phyloP scores from a whole-genome alignment of 2,329 filamentous ascomycete species.

The Colletotrichum agaves region DNA sequence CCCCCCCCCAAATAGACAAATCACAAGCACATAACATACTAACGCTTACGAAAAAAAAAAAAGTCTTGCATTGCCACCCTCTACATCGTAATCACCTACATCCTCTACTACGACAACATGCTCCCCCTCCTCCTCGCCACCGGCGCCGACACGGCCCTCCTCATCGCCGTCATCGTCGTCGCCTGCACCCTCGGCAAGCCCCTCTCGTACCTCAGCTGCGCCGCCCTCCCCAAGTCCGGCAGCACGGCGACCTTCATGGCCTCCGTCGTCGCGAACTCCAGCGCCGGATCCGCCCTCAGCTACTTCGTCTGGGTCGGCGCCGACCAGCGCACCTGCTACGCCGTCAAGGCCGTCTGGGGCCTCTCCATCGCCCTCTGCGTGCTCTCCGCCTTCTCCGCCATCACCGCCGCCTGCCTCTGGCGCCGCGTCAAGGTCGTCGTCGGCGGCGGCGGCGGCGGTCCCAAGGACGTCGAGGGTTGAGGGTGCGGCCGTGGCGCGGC shows the following conservation, averaged over 20 bases:
- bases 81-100: conserved; percentile 82
- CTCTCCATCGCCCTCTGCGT: conserved; percentile 82
- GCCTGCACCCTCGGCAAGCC: conserved; percentile 83
- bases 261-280: conserved; percentile 55
- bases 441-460: conserved; percentile 39
- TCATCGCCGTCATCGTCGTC: conserved; percentile 82
- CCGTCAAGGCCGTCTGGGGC: conserved; percentile 91
- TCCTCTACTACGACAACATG: conserved; percentile 81
- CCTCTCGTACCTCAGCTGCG: conserved; percentile 81
- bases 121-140: conserved; percentile 79
- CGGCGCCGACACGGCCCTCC: conserved; percentile 73
- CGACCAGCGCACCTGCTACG: conserved; percentile 75
- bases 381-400: conserved; percentile 72
- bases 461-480: conserved; percentile 63
- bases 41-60: no score
- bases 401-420: conserved; percentile 71
- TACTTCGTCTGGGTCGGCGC: conserved; percentile 62
- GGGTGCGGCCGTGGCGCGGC: conserved; percentile 57
- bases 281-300: conserved; percentile 47
- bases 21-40: no score
- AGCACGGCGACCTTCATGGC: conserved; percentile 57
- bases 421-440: conserved; percentile 61
- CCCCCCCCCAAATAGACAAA: no score
- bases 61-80: conserved; percentile 82
- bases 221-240: conserved; percentile 54